Evolutionary conservation across 2,329 filamentous ascomycete genomes (phyloP).

Genomic region (Rhexocercosporidium sp.): DNA sequence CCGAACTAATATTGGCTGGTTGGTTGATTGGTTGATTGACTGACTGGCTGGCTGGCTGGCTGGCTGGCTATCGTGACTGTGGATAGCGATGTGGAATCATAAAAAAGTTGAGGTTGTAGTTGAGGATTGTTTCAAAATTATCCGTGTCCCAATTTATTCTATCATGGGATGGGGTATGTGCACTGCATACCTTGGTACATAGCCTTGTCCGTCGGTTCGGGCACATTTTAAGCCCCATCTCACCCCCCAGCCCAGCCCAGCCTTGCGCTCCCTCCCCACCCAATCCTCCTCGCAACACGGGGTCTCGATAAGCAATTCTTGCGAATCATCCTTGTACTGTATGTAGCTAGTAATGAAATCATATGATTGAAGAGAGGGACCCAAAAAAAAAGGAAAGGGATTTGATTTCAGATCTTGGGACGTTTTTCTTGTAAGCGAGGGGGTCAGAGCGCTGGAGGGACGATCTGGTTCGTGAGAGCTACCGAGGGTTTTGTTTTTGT

Average conservation of each 20-base stretch:
- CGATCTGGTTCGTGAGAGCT: not conserved
- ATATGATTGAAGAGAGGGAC: not conserved
- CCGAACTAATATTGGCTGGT: too few species aligned
- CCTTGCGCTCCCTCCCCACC: not conserved
- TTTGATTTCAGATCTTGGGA: not conserved
- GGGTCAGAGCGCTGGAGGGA: not conserved
- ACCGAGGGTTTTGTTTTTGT: not conserved
- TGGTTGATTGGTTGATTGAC: too few species aligned
- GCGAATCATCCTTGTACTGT: conserved; percentile 2
- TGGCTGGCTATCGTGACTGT: too few species aligned
- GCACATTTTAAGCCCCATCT: too few species aligned
- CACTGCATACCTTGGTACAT: too few species aligned
- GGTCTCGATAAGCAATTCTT: not conserved
- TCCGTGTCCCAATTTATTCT: too few species aligned
- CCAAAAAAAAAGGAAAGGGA: not conserved
- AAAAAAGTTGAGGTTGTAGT: too few species aligned
- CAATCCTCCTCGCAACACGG: not conserved
- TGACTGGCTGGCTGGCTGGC: too few species aligned
- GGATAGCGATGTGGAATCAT: too few species aligned
- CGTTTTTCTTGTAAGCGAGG: not conserved
- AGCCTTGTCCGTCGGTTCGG: too few species aligned
- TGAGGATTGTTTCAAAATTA: too few species aligned
- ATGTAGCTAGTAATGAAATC: not conserved
- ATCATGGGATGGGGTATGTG: too few species aligned
- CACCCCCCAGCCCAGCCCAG: not conserved